Evolutionary conservation across 1,139 yeast species (phyloP), one percentile per base, ranked within the genome.

Genomic region (Magnusiomyces magnusii): DNA sequence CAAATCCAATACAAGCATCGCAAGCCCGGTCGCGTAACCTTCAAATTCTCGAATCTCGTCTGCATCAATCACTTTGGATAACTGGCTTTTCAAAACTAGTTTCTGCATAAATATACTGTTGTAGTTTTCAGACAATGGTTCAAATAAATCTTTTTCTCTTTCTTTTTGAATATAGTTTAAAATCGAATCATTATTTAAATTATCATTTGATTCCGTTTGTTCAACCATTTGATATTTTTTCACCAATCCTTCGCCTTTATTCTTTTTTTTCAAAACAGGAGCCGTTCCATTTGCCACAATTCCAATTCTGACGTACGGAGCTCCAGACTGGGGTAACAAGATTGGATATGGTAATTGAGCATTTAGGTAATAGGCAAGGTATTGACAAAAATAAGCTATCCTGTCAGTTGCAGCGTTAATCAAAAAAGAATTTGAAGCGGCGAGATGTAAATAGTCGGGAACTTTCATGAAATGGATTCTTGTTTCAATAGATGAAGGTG

Each of bases 401-500:
- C 76, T 63, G 59, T 73, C 76, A 19, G 73, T 54, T 15, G 74
- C 69, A 50, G 68, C 62, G 59, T 71, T 72, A 47, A 72, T 65
- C 3, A 67, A 60, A 21, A 66, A 62, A 21, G 63, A 65, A 13
- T 68, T 62, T 63, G 70, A 71, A 54, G 68, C 68, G 1, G 68
- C 68, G 17, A 73, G 63, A 28, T 66, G 63, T 17, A 67, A 58
- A 25, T 71, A 65, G 49, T 72, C 73, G 1, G 76, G 76, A 13
- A 73, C 59, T 21, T 62, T 65, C 34, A 63, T 64, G 56, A 65
- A 66, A 7, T 69, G 66, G n/a, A 68, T 59, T 5, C 63, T 60
- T n/a, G 68, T 58, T 55, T 67, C 70, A 28, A 47, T 47, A 10
- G 77, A 62, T 82, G 85, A 0, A 86, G 78, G 34, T 83, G 44